These are phyloP conservation scores for Aspergillus bertholletiae DNA, from an alignment of 495 filamentous ascomycete genomes.

Conservation along the genomic window DNA sequence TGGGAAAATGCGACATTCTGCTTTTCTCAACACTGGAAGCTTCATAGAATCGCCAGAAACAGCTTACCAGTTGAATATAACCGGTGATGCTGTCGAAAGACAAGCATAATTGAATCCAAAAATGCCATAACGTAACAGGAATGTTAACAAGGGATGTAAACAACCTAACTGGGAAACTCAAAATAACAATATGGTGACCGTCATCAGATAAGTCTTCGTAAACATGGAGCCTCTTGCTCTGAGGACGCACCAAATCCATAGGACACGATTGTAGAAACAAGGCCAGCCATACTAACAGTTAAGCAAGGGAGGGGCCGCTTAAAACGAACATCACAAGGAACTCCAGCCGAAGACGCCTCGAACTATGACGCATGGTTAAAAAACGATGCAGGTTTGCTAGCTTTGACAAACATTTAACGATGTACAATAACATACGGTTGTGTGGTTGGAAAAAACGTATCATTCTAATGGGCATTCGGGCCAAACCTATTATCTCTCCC, in stretches of 20 bases:
- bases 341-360: conserved; percentile 9
- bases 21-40: conserved; percentile 5
- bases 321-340: background rate
- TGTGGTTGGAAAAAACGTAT: background rate
- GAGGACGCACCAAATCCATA: background rate
- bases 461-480: conserved; percentile 16
- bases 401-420: conserved; percentile 1
- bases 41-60: background rate
- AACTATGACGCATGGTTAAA: background rate
- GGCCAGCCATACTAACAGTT: background rate
- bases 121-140: background rate
- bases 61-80: conserved; percentile 4
- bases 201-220: background rate
- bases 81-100: background rate
- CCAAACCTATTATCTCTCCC: conserved; percentile 40
- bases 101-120: background rate
- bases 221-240: background rate
- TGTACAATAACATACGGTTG: conserved; percentile 1
- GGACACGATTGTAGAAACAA: background rate
- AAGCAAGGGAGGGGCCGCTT: background rate
- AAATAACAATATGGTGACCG: background rate
- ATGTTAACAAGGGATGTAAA: conserved; percentile 15
- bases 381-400: background rate
- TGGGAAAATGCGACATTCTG: conserved; percentile 23
- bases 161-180: background rate